These are phyloP conservation scores for Colletotrichum cordylinicola DNA, from an alignment of 2,329 filamentous ascomycete species.

Conservation along the genomic window DNA sequence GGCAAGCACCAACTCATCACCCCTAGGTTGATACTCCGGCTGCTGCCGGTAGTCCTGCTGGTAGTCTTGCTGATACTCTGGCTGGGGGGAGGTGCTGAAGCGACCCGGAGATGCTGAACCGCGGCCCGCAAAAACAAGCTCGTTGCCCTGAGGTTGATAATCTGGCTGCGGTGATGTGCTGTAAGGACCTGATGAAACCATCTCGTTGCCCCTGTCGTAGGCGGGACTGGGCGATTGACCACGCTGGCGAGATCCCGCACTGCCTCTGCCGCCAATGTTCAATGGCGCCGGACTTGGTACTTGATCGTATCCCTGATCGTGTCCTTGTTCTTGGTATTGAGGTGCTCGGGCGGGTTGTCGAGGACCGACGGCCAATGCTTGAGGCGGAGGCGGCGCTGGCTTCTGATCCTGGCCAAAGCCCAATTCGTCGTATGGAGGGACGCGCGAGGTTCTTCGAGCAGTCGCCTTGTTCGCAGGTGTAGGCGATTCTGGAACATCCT, in stretches of 20 bases:
- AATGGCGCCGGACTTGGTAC: constrained; percentile 50
- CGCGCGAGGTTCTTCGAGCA: constrained; percentile 29
- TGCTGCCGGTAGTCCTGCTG: constrained; percentile 14
- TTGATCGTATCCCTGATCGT: constrained; percentile 37
- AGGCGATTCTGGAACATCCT: constrained; percentile 66
- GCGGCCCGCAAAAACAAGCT: constrained; percentile 36
- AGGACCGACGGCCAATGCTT: neutral
- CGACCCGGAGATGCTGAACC: constrained; percentile 34
- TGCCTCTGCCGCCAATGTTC: constrained; percentile 43
- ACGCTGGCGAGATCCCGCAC: constrained; percentile 24
- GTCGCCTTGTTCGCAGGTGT: constrained; percentile 29
- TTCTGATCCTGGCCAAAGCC: neutral
- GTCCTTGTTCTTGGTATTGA: constrained; percentile 40
- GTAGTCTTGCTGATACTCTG: constrained; percentile 15
- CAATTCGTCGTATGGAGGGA: constrained; percentile 30
- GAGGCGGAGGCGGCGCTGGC: neutral
- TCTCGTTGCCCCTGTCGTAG: constrained; percentile 4
- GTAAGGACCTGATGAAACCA: constrained; percentile 27
- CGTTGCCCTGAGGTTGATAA: constrained; percentile 13
- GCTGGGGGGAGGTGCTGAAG: constrained; percentile 30
- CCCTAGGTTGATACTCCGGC: constrained; percentile 11
- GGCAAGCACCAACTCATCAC: constrained; percentile 31
- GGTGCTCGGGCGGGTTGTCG: constrained; percentile 5
- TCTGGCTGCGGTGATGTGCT: constrained; percentile 28
- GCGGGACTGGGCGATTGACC: constrained; percentile 6